These are phyloP conservation scores for Pyrenochaeta sp. DNA, from an alignment of 2,329 filamentous ascomycete genomes.

Conservation along the genomic window DNA sequence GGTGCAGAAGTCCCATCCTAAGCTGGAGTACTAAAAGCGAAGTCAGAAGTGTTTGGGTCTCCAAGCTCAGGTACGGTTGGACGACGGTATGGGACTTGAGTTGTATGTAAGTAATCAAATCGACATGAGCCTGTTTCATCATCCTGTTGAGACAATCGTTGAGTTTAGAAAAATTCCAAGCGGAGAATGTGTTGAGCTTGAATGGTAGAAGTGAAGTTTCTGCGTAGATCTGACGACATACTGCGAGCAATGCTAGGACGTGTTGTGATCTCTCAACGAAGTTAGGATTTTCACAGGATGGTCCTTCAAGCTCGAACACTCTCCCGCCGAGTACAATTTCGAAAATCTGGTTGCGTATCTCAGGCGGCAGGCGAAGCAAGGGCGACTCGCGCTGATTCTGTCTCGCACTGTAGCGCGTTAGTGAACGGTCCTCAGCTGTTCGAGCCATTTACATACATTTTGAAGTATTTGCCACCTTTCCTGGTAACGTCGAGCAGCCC, in stretches of 20 bases:
- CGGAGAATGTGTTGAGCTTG: not conserved
- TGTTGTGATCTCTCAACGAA: too few species aligned
- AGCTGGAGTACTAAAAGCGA: too few species aligned
- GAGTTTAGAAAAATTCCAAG: not conserved
- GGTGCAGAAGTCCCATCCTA: too few species aligned
- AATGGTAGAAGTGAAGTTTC: slow-evolving; percentile 1
- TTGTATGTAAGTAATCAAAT: not conserved
- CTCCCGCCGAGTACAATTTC: too few species aligned
- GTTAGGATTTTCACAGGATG: too few species aligned
- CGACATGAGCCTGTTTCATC: not conserved
- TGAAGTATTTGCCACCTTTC: too few species aligned
- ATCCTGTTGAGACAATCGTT: not conserved
- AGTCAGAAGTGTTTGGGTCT: too few species aligned
- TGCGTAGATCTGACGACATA: slow-evolving; percentile 11
- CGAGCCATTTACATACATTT: too few species aligned
- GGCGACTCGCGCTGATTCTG: slow-evolving; percentile 10
- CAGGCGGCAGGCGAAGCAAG: slow-evolving; percentile 10
- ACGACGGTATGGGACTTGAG: not conserved
- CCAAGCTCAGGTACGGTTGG: too few species aligned
- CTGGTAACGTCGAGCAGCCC: too few species aligned
- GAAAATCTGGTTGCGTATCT: slow-evolving; percentile 14
- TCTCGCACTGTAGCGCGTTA: not conserved
- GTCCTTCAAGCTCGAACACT: too few species aligned
- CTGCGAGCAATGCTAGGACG: slow-evolving; percentile 1
- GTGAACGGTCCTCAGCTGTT: too few species aligned